Conservation (phyloP, 257 asterid species). For the Solanum sparsipilum region DNA sequence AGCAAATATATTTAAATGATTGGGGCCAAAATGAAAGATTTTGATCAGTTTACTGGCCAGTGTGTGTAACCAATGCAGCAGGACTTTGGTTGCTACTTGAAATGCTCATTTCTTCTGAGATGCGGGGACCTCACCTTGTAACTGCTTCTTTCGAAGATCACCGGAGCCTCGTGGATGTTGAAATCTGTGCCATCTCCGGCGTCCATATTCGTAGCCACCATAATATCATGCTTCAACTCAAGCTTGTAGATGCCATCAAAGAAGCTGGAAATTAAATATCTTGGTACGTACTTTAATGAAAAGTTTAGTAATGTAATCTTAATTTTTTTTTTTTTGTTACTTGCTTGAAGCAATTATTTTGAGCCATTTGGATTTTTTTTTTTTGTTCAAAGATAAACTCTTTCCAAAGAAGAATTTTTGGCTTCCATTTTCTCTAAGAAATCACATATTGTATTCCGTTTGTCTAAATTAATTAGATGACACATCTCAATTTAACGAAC, state of each 20-base stretch:
- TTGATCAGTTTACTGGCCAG: background rate
- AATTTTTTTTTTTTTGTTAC: background rate
- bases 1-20: background rate
- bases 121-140: constrained; percentile 53
- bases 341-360: background rate
- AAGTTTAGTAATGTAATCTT: background rate
- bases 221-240: constrained; percentile 41
- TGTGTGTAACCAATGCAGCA: background rate
- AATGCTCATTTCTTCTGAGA: constrained; percentile 45
- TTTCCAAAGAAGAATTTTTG: constrained; percentile 12
- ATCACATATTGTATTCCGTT: background rate
- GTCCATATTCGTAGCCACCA: constrained; percentile 59
- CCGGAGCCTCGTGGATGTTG: constrained; percentile 62
- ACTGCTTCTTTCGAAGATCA: constrained; percentile 59
- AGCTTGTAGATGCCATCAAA: constrained; percentile 67
- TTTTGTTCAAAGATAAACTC: constrained; percentile 1
- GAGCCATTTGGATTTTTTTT: background rate
- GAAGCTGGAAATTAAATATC: constrained; percentile 58
- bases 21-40: background rate
- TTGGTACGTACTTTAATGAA: constrained; percentile 26
- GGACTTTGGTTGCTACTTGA: background rate
- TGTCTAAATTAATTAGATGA: background rate
- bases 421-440: background rate
- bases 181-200: constrained; percentile 68
- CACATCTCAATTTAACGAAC: background rate